Evolutionary conservation across 768 basidiomycete genomes (phyloP).

Genomic region (Leucocoprinus birnbaumii): DNA sequence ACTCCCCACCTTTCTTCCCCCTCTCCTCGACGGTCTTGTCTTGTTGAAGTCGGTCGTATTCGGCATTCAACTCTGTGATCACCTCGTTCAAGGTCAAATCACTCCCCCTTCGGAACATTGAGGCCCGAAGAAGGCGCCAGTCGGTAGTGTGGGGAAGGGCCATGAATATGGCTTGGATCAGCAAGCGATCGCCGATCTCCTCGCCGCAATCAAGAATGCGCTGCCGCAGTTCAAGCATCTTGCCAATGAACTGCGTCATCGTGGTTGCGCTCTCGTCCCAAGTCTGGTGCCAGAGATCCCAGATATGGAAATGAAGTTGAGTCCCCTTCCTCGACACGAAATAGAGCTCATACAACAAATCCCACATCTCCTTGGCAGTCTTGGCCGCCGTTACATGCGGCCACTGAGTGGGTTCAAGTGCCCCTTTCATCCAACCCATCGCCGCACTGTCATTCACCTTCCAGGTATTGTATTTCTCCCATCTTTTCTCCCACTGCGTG

Average conservation of each 20-base stretch:
- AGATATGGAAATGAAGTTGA: conserved; percentile 14
- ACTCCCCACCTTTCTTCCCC: not conserved
- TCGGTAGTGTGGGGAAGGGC: not conserved
- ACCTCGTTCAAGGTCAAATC: not conserved
- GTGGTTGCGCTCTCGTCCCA: conserved; percentile 11
- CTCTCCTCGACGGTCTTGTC: not conserved
- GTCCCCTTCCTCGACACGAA: not conserved
- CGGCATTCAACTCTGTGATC: not conserved
- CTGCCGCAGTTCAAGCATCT: conserved; percentile 12
- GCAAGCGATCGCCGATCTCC: not conserved
- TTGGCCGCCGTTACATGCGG: conserved; percentile 9
- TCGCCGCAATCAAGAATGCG: conserved; percentile 6
- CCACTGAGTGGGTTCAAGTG: conserved; percentile 14
- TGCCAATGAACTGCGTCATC: conserved; percentile 14
- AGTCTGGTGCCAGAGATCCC: conserved; percentile 14
- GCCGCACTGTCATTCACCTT: conserved; percentile 10
- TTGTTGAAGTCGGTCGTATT: not conserved
- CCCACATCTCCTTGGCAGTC: conserved; percentile 12
- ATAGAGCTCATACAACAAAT: conserved; percentile 5
- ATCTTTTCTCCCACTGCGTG: not conserved
- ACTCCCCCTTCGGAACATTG: not conserved
- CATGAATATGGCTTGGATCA: not conserved
- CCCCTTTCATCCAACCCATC: conserved; percentile 13
- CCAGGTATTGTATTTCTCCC: conserved; percentile 9
- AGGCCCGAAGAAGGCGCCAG: not conserved